phyloP scores from a whole-genome alignment of 177 flowering plant species.

The Vitis hybrid region DNA sequence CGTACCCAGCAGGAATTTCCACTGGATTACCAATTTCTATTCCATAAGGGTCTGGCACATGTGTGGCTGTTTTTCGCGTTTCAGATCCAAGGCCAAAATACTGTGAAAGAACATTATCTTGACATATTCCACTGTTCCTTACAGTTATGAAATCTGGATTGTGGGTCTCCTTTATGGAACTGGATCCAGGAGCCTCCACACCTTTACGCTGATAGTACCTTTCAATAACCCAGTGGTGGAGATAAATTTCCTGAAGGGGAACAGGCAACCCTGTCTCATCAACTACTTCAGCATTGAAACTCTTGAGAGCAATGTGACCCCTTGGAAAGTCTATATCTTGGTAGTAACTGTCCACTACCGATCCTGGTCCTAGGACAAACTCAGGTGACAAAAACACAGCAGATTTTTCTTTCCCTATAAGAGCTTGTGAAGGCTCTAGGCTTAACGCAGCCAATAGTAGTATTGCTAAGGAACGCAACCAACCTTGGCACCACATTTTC shows the following conservation, averaged over 20 bases:
- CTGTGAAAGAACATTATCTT: constrained; percentile 37
- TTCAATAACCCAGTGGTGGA: constrained; percentile 76
- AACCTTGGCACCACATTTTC: not conserved
- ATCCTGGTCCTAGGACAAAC: constrained; percentile 63
- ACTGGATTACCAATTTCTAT: constrained; percentile 75
- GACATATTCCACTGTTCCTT: constrained; percentile 65
- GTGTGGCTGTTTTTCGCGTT: constrained; percentile 50
- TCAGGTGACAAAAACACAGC: constrained; percentile 59
- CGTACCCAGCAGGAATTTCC: constrained; percentile 72
- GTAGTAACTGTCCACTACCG: constrained; percentile 57
- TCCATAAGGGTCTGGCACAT: constrained; percentile 76
- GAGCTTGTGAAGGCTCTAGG: constrained; percentile 13
- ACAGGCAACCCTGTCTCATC: constrained; percentile 70
- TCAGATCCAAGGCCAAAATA: constrained; percentile 89
- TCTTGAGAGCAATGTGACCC: constrained; percentile 78
- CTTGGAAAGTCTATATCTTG: constrained; percentile 64
- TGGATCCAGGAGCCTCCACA: constrained; percentile 3
- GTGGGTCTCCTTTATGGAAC: constrained; percentile 3
- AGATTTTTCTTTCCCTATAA: constrained; percentile 25
- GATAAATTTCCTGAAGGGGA: constrained; percentile 85
- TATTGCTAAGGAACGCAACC: constrained; percentile 10
- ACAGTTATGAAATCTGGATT: constrained; percentile 23
- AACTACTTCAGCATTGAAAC: constrained; percentile 71
- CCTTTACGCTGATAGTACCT: constrained; percentile 45
- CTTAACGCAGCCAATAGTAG: constrained; percentile 11